Percentiles rank a stretch among this genome's conserved stretches.
These are phyloP conservation scores for Achaetomium macrosporum DNA, from an alignment of 2,329 filamentous ascomycete genomes.

Conservation along the genomic window DNA sequence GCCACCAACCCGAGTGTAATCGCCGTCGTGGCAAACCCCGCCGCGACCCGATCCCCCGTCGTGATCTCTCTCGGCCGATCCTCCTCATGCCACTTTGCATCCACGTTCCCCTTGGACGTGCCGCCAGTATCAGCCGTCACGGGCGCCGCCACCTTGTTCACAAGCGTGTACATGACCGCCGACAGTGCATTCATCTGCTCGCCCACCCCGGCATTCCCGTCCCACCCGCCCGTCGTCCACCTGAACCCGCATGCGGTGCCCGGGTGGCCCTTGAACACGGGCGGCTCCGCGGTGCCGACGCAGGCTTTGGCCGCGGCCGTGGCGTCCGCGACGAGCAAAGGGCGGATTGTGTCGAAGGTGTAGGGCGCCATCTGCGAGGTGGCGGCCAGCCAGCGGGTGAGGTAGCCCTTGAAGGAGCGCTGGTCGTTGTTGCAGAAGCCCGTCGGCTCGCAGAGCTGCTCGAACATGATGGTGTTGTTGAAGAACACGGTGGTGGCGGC, in stretches of 20 bases:
- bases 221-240: conserved; percentile 54
- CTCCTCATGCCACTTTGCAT: conserved; percentile 36
- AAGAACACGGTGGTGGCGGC: conserved; percentile 54
- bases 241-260: conserved; percentile 62
- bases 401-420: conserved; percentile 69
- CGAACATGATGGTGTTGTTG: conserved; percentile 53
- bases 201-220: conserved; percentile 58
- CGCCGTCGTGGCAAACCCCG: conserved; percentile 49
- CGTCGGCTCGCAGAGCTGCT: conserved; percentile 59
- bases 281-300: conserved; percentile 37
- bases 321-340: conserved; percentile 47
- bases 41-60: conserved; percentile 47
- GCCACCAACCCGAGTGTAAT: conserved; percentile 44
- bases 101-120: conserved; percentile 47
- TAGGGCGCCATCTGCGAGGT: conserved; percentile 51
- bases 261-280: conserved; percentile 43
- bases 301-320: conserved; percentile 48
- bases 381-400: conserved; percentile 59
- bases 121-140: conserved; percentile 53
- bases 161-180: conserved; percentile 56
- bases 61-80: conserved; percentile 35
- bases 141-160: conserved; percentile 38
- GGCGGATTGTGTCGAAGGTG: conserved; percentile 43
- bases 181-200: conserved; percentile 64
- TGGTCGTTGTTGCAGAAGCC: conserved; percentile 64